phyloP scores from a whole-genome alignment of 2,329 filamentous ascomycete genomes.

The Penicillium sp. region DNA sequence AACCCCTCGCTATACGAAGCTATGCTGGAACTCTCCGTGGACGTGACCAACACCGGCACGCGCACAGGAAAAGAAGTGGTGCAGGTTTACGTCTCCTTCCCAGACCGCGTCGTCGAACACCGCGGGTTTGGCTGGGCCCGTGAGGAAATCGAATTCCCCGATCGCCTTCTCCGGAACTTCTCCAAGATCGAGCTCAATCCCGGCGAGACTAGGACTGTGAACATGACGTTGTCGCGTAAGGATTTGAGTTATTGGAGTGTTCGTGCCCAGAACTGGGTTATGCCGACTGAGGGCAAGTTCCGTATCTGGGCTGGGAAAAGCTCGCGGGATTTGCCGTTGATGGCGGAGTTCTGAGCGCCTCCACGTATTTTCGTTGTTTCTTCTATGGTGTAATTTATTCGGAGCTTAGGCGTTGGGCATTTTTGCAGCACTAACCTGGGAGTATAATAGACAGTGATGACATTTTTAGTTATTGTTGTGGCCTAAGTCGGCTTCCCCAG shows the following conservation, averaged over 20 bases:
- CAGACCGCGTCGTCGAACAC: conserved; percentile 36
- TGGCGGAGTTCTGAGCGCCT: conserved; percentile 25
- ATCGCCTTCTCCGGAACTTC: conserved; percentile 65
- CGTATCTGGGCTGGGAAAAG: conserved; percentile 38
- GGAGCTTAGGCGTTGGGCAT: background rate
- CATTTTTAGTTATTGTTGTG: background rate
- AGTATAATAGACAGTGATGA: background rate
- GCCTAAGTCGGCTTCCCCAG: background rate
- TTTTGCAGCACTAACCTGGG: background rate
- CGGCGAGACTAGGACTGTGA: conserved; percentile 54
- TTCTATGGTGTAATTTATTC: background rate
- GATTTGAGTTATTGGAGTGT: conserved; percentile 74
- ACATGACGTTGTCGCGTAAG: conserved; percentile 61
- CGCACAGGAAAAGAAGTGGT: conserved; percentile 52
- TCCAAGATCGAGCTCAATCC: conserved; percentile 63
- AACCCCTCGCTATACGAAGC: conserved; percentile 51
- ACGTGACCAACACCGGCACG: conserved; percentile 50
- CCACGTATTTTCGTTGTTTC: background rate
- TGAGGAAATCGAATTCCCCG: conserved; percentile 61
- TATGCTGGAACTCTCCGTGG: conserved; percentile 47
- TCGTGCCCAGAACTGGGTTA: conserved; percentile 65
- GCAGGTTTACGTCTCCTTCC: conserved; percentile 68
- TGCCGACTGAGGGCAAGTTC: conserved; percentile 47
- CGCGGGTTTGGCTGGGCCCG: conserved; percentile 24
- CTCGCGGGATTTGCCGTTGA: conserved; percentile 34